phyloP scores from a whole-genome alignment of 495 filamentous ascomycete genomes.

The Stereocaulon alpinum region DNA sequence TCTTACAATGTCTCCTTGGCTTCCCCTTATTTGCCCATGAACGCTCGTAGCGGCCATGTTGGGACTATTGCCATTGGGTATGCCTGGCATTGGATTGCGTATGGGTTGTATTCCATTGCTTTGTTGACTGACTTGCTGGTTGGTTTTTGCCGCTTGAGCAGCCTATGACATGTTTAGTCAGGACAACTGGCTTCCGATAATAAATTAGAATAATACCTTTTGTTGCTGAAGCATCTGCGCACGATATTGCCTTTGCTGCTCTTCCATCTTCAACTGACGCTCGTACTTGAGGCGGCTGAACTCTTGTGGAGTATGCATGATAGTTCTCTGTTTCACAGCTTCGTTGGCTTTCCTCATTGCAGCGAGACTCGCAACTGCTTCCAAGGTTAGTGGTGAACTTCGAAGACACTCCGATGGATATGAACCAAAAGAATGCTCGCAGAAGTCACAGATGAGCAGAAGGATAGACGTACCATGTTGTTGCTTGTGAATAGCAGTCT shows the following conservation, averaged over 20 bases:
- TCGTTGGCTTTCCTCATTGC: slow-evolving; percentile 65
- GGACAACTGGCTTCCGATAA: not conserved
- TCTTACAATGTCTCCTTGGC: slow-evolving; percentile 27
- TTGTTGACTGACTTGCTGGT: slow-evolving; percentile 36
- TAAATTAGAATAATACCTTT: slow-evolving; percentile 37
- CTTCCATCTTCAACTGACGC: slow-evolving; percentile 64
- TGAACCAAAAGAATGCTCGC: not conserved
- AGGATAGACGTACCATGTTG: slow-evolving; percentile 51
- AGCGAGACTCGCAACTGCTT: slow-evolving; percentile 49
- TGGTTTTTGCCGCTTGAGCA: slow-evolving; percentile 31
- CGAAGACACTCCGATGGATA: not conserved
- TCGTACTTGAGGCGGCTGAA: slow-evolving; percentile 84
- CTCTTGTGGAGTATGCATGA: slow-evolving; percentile 66
- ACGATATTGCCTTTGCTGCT: slow-evolving; percentile 59
- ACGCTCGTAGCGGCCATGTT: slow-evolving; percentile 22
- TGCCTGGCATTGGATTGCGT: slow-evolving; percentile 21
- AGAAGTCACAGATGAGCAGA: not conserved
- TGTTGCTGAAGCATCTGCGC: slow-evolving; percentile 51
- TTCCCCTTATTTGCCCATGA: slow-evolving; percentile 15
- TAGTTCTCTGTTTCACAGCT: slow-evolving; percentile 47
- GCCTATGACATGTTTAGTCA: slow-evolving; percentile 28
- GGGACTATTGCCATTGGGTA: slow-evolving; percentile 33
- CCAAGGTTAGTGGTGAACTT: slow-evolving; percentile 18
- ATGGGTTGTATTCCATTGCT: slow-evolving; percentile 29
- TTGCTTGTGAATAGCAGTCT: slow-evolving; percentile 74